These are phyloP conservation scores for Pseudogymnoascus sp. DNA, from an alignment of 2,329 filamentous ascomycete species.

Conservation along the genomic window DNA sequence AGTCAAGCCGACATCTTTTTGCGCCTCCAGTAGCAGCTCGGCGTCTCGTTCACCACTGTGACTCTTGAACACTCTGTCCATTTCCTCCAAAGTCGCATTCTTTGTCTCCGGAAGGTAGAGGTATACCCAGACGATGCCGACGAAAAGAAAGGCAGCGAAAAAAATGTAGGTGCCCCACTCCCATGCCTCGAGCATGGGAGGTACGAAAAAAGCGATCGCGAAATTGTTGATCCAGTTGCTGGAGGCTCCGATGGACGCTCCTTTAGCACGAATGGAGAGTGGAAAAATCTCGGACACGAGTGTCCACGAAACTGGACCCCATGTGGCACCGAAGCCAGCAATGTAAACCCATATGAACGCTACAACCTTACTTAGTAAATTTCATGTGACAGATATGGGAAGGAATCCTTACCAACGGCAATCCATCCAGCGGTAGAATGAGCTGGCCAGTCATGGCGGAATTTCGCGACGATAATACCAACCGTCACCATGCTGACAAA, in stretches of 20 bases:
- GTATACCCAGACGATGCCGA: conserved; percentile 39
- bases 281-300: conserved; percentile 33
- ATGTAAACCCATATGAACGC: conserved; percentile 28
- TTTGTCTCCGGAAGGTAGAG: conserved; percentile 47
- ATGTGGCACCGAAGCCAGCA: conserved; percentile 25
- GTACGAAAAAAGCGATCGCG: conserved; percentile 37
- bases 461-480: conserved; percentile 34
- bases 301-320: conserved; percentile 30
- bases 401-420: conserved; percentile 23
- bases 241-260: conserved; percentile 34
- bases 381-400: neutral
- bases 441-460: conserved; percentile 29
- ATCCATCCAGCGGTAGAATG: conserved; percentile 33
- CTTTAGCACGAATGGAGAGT: conserved; percentile 31
- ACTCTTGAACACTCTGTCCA: conserved; percentile 42
- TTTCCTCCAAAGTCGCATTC: conserved; percentile 43
- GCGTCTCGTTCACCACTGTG: conserved; percentile 27
- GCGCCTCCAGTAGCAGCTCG: conserved; percentile 19
- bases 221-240: conserved; percentile 41
- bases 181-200: conserved; percentile 33
- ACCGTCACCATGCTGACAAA: conserved; percentile 31
- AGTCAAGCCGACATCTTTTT: conserved; percentile 21
- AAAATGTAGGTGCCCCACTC: conserved; percentile 49
- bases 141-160: conserved; percentile 41
- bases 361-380: neutral